Conservation (phyloP, 139 green algal species). For the Chlamydomonas eustigma region DNA sequence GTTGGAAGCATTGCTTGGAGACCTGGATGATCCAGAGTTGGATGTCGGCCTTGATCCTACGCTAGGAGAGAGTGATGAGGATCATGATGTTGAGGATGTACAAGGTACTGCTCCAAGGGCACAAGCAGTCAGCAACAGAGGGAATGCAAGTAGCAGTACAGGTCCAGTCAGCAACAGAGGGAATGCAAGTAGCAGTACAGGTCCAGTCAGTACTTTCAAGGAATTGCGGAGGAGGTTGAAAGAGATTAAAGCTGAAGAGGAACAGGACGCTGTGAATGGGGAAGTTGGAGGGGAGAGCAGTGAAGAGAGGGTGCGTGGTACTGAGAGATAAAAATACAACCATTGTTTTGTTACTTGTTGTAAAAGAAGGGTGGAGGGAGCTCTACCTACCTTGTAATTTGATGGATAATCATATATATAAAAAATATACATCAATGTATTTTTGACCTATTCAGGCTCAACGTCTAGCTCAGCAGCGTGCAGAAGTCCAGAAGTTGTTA, state of each 20-base stretch:
- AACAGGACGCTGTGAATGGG: neutral
- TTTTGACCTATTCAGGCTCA: slow-evolving; percentile 5
- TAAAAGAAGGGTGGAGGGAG: too few relatives aligned
- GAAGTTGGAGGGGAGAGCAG: neutral
- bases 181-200: neutral
- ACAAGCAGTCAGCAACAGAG: too few relatives aligned
- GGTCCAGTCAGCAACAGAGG: too few relatives aligned
- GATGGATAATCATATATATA: too few relatives aligned
- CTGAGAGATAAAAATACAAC: too few relatives aligned
- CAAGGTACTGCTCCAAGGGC: too few relatives aligned
- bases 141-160: neutral
- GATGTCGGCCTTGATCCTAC: neutral
- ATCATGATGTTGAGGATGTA: too few relatives aligned
- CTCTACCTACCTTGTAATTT: too few relatives aligned
- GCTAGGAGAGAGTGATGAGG: neutral
- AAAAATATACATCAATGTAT: too few relatives aligned
- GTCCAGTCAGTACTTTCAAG: neutral
- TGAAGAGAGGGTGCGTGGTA: neutral
- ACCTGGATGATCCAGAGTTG: slow-evolving; percentile 6
- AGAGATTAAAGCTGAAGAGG: neutral
- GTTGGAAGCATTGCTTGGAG: slow-evolving; percentile 15
- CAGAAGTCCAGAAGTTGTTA: slow-evolving; percentile 59
- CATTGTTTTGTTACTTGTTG: too few relatives aligned
- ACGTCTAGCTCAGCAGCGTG: slow-evolving; percentile 14
- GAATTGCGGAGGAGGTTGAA: neutral